Conservation (phyloP, 164 flowering plant genomes). For the Tetracentron sinense region DNA sequence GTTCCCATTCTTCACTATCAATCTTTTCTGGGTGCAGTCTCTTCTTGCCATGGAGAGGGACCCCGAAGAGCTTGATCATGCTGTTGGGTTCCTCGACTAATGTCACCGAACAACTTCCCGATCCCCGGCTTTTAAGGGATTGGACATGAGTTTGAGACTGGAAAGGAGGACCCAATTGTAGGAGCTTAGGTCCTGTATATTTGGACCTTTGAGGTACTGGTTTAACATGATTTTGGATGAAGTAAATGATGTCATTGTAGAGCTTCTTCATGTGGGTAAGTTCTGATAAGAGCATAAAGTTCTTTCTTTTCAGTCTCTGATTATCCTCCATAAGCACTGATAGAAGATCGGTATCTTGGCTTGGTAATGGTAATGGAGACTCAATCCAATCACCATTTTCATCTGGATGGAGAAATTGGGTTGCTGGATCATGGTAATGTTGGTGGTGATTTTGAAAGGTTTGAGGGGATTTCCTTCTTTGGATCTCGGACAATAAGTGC, state of each 20-base stretch:
- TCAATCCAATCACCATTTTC: constrained; percentile 22
- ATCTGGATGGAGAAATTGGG: constrained; percentile 19
- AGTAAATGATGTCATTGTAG: constrained; percentile 62
- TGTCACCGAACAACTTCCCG: constrained; percentile 7
- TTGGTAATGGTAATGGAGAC: constrained; percentile 19
- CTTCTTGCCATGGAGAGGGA: constrained; percentile 44
- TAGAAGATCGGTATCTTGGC: constrained; percentile 18
- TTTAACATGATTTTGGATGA: constrained; percentile 53
- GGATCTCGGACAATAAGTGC: constrained; percentile 48
- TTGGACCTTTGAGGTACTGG: constrained; percentile 25
- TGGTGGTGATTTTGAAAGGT: constrained; percentile 27
- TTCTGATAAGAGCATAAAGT: constrained; percentile 59
- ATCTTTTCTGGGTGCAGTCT: constrained; percentile 33
- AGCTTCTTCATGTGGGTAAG: constrained; percentile 59
- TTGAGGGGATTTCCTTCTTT: constrained; percentile 57
- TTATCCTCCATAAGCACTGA: constrained; percentile 48
- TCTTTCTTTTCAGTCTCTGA: constrained; percentile 36
- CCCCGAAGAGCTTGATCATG: constrained; percentile 51
- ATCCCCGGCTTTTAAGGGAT: constrained; percentile 6
- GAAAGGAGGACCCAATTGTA: constrained; percentile 19
- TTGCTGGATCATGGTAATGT: constrained; percentile 14
- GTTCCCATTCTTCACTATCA: constrained; percentile 7
- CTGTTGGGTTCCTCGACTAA: constrained; percentile 19
- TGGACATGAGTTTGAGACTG: constrained; percentile 16
- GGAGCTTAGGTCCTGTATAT: constrained; percentile 18